These are phyloP conservation scores for Picochlorum sp. DNA, from an alignment of 139 green algal genomes.

Conservation along the genomic window DNA sequence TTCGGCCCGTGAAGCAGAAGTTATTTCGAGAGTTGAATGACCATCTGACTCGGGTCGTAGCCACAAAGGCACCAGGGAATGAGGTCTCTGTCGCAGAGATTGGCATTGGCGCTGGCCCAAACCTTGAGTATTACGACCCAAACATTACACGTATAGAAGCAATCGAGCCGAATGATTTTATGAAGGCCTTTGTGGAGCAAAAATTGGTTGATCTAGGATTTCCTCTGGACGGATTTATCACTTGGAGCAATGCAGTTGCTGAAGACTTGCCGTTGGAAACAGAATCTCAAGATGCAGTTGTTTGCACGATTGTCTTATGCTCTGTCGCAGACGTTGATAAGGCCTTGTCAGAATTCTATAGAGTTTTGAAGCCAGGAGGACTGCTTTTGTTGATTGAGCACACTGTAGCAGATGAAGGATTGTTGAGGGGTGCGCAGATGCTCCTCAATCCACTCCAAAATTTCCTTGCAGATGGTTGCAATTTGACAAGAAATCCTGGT, in stretches of 20 bases:
- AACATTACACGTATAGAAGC: conserved; percentile 29
- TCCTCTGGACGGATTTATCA: conserved; percentile 13
- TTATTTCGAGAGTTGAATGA: conserved; percentile 29
- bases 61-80: background rate
- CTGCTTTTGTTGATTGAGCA: conserved; percentile 61
- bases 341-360: conserved; percentile 35
- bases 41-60: background rate
- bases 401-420: background rate
- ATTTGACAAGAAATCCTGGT: conserved; percentile 49
- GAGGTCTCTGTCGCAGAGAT: conserved; percentile 40
- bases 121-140: conserved; percentile 34
- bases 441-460: conserved; percentile 54
- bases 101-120: conserved; percentile 52
- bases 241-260: conserved; percentile 33
- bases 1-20: conserved; percentile 28
- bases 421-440: conserved; percentile 38
- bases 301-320: conserved; percentile 63
- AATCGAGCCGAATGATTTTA: conserved; percentile 56
- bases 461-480: conserved; percentile 54
- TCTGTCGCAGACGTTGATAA: conserved; percentile 33
- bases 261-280: conserved; percentile 45
- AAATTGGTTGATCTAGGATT: conserved; percentile 5
- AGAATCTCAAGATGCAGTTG: conserved; percentile 39
- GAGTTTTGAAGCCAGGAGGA: conserved; percentile 54
- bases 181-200: conserved; percentile 36